Conservation (phyloP, 179 eudicot species). For the Gypsophila paniculata region DNA sequence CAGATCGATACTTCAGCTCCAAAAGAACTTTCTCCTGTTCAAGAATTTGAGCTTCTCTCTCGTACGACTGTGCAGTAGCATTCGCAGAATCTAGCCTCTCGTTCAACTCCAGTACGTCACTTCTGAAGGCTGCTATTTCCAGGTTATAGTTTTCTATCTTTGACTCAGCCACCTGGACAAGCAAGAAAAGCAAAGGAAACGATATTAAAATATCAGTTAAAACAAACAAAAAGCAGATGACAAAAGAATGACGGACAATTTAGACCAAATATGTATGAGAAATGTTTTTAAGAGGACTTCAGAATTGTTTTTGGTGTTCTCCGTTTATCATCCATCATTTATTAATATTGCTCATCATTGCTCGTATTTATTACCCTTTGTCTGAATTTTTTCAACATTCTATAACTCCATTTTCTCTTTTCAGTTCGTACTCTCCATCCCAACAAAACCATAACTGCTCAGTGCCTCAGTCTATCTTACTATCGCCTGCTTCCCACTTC, state of each 20-base stretch:
- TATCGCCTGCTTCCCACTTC: background rate
- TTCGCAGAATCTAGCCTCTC: conserved; percentile 61
- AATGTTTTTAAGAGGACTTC: too few species aligned
- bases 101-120: conserved; percentile 50
- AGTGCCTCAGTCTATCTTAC: background rate
- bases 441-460: background rate
- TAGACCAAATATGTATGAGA: too few species aligned
- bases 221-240: background rate
- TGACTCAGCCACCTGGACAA: conserved; percentile 70
- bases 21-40: conserved; percentile 73
- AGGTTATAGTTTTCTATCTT: conserved; percentile 61
- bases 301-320: too few species aligned
- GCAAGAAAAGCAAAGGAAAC: background rate
- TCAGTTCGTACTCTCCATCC: background rate
- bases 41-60: conserved; percentile 67
- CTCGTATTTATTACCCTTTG: background rate
- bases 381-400: background rate
- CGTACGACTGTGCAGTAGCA: conserved; percentile 58
- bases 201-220: background rate
- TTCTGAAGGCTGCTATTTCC: conserved; percentile 46
- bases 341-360: too few species aligned
- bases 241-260: background rate
- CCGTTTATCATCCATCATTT: too few species aligned
- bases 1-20: conserved; percentile 69
- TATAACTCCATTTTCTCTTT: background rate